Percentiles rank a stretch among this genome's conserved stretches.
phyloP scores from a whole-genome alignment of 192 early-diverging fungal species.

The Entomortierella chlamydospora region DNA sequence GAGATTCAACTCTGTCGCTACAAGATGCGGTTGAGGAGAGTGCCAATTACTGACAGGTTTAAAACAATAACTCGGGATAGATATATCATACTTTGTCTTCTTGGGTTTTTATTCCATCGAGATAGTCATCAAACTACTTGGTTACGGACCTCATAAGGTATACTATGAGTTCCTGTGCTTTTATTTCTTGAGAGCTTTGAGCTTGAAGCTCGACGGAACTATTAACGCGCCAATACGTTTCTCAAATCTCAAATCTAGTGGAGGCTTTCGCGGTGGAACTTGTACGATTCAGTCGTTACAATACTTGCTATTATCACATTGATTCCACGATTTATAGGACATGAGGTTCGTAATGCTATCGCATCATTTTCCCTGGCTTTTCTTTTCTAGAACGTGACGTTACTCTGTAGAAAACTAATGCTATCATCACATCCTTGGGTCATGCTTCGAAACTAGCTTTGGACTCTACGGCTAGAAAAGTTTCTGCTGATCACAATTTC shows the following conservation, averaged over 20 bases:
- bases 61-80: slow-evolving; percentile 46
- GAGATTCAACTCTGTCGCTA: too few species aligned
- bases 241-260: slow-evolving; percentile 10
- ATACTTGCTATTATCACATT: slow-evolving; percentile 34
- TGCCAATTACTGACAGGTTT: too few species aligned
- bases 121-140: slow-evolving; percentile 30
- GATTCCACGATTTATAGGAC: slow-evolving; percentile 43
- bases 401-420: too few species aligned
- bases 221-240: neutral
- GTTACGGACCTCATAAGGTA: slow-evolving; percentile 48
- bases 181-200: too few species aligned
- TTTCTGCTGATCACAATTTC: slow-evolving; percentile 49
- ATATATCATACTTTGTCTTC: slow-evolving; percentile 46
- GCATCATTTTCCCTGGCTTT: neutral
- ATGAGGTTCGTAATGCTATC: slow-evolving; percentile 17
- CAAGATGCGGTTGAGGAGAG: too few species aligned
- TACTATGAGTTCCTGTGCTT: too few species aligned
- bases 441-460: slow-evolving; percentile 12
- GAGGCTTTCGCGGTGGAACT: slow-evolving; percentile 47
- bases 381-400: neutral
- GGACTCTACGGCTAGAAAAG: slow-evolving; percentile 42
- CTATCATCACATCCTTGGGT: too few species aligned
- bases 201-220: too few species aligned
- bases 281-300: slow-evolving; percentile 38
- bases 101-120: slow-evolving; percentile 35